Base-by-base conservation (phyloP, 1,139 yeast species). In the Geotrichum aggregatum region DNA sequence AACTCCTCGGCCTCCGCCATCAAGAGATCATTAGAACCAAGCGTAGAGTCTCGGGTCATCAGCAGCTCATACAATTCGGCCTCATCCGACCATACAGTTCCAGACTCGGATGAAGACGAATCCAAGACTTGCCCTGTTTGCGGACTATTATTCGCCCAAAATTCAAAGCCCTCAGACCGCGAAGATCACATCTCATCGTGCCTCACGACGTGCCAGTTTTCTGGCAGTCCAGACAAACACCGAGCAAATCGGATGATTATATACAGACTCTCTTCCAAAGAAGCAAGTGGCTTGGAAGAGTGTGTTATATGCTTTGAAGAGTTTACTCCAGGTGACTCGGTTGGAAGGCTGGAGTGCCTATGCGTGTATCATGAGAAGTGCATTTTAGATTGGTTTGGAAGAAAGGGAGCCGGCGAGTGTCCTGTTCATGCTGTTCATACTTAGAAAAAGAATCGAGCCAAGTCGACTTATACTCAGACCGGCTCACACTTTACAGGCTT, bases 301-400 rank as follows among this genome's bases (percentile, higher is more conserved):
- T 92, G 99, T 68, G 92, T 89, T 8, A 91, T 92, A 40, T 92
- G 99, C 66, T 79, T 91, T 59, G 98, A 92, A 64, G 95, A 87
- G 33, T 79, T 91, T 66, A 72, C 72, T 50, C 87, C 89, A 0
- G 96, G 96, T 2, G 94, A 89, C 55, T 84, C 83, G 62, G 94
- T 94, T 14, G 98, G 96, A 0, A 73, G 99, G 38, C 71, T 94
- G 52, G 98, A 92, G 67, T 94, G 98, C 67, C 75, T 94, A 24
- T 94, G 99, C 66, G 87, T 91, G 44, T 94, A 87, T 67, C 99
- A 94, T 66, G 88, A 89, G 66, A 74, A 77, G 58, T 92, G 98
- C 68, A 92, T 92, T 60, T 81, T 84, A 66, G 84, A 82, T 58
- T 92, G 98, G 98, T 87, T 91, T 64, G 77, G 80, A 57, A 80